These are phyloP conservation scores for Dactylellina drechsleri DNA, from an alignment of 2,329 filamentous ascomycete species.

Conservation along the genomic window DNA sequence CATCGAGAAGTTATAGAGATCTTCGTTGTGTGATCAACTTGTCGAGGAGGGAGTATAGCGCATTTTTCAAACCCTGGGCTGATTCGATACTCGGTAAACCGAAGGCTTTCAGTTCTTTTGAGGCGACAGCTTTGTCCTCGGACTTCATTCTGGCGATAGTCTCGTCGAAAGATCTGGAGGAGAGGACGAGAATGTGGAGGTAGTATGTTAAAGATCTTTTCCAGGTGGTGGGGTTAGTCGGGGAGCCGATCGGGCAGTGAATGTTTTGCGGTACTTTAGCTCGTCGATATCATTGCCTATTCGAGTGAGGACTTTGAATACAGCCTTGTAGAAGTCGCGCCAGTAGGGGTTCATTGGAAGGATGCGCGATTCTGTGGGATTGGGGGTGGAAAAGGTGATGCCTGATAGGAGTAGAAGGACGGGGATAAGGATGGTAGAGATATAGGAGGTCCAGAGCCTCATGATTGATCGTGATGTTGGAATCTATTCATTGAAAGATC, in stretches of 20 bases:
- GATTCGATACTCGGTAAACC: not conserved
- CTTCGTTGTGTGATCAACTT: not conserved
- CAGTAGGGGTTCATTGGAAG: conserved; percentile 13
- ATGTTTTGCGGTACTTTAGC: not conserved
- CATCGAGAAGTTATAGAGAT: not conserved
- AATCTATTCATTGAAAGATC: no score
- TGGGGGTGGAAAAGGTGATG: not conserved
- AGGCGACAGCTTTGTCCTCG: not conserved
- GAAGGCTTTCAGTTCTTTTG: not conserved
- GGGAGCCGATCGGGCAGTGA: conserved; percentile 12
- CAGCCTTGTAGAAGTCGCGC: conserved; percentile 1
- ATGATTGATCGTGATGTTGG: not conserved
- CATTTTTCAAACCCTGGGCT: not conserved
- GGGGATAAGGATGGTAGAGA: not conserved
- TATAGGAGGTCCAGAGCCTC: not conserved
- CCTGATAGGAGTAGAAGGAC: not conserved
- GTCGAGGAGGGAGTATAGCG: not conserved
- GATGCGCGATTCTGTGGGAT: not conserved
- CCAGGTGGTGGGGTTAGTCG: not conserved
- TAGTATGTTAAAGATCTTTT: conserved; percentile 14
- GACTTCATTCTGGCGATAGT: conserved; percentile 7
- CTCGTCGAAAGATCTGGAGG: conserved; percentile 1
- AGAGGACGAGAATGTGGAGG: conserved; percentile 6
- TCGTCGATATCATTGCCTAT: conserved; percentile 14
- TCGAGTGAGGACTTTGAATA: not conserved